phyloP scores from a whole-genome alignment of 257 asterid species.

The Paraleonurus japonicus region DNA sequence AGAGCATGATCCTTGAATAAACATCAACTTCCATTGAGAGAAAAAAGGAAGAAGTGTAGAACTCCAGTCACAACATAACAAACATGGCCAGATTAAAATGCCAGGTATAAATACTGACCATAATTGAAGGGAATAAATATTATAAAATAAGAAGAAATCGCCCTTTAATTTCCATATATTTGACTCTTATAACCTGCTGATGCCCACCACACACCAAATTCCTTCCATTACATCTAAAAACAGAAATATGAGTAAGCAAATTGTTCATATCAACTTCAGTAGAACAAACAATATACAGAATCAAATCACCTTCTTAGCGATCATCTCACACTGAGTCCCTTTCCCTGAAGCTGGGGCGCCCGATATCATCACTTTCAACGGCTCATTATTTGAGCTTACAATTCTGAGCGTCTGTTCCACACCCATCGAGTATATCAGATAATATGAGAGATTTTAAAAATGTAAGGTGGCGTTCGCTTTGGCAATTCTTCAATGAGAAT shows the following conservation, averaged over 20 bases:
- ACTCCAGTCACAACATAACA: not conserved
- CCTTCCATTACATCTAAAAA: not conserved
- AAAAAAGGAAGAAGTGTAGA: not conserved
- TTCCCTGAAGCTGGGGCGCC: constrained; percentile 98
- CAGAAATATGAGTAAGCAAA: not conserved
- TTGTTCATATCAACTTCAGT: constrained; percentile 2
- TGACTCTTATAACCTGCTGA: not conserved
- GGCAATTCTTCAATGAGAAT: too few relatives aligned
- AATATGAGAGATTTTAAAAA: constrained; percentile 11
- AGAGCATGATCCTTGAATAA: not conserved
- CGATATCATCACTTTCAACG: constrained; percentile 90
- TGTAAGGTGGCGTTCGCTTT: too few relatives aligned
- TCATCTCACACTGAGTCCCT: constrained; percentile 96
- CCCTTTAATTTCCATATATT: not conserved
- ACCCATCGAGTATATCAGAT: constrained; percentile 6
- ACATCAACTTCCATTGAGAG: not conserved
- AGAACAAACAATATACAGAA: not conserved
- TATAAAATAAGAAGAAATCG: not conserved
- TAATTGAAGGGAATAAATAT: not conserved
- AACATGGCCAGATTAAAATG: not conserved
- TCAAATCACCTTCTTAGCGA: constrained; percentile 65
- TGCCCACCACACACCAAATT: not conserved
- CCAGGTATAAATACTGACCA: not conserved
- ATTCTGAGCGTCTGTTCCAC: constrained; percentile 49
- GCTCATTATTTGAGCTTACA: constrained; percentile 54